These are phyloP conservation scores for Cordyceps farinosa DNA, from an alignment of 2,329 filamentous ascomycete genomes.

Conservation along the genomic window DNA sequence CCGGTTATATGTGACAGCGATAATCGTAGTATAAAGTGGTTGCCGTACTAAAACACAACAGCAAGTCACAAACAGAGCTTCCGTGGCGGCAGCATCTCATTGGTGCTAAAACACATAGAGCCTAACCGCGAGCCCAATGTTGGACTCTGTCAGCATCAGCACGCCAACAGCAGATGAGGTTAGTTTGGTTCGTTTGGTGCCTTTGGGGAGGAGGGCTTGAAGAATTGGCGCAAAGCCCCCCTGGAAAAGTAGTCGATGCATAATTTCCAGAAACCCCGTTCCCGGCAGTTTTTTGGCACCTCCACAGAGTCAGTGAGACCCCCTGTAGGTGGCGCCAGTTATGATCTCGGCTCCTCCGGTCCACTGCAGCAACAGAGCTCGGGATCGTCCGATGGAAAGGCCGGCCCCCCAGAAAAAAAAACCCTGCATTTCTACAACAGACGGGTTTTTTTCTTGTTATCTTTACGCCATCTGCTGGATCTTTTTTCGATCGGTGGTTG, in stretches of 20 bases:
- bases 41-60: neutral
- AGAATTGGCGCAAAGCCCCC: neutral
- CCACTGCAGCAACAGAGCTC: neutral
- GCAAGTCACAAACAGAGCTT: too few species aligned
- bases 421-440: too few species aligned
- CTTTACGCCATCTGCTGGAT: neutral
- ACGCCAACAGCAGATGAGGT: neutral
- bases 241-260: neutral
- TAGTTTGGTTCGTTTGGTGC: neutral
- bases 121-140: neutral
- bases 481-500: neutral
- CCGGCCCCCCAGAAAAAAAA: too few species aligned
- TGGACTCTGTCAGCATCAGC: neutral
- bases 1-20: too few species aligned
- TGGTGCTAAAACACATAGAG: neutral
- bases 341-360: constrained; percentile 6
- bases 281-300: neutral
- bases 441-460: neutral
- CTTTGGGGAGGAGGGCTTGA: too few species aligned
- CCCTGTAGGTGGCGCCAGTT: neutral
- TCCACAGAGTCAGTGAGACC: neutral
- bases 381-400: too few species aligned
- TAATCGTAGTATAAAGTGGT: too few species aligned
- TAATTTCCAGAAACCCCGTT: neutral
- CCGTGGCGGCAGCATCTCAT: neutral